Percentiles rank a stretch among this genome's conserved stretches.
phyloP scores from a whole-genome alignment of 805 yeast genomes.

The Starmerella floricola region DNA sequence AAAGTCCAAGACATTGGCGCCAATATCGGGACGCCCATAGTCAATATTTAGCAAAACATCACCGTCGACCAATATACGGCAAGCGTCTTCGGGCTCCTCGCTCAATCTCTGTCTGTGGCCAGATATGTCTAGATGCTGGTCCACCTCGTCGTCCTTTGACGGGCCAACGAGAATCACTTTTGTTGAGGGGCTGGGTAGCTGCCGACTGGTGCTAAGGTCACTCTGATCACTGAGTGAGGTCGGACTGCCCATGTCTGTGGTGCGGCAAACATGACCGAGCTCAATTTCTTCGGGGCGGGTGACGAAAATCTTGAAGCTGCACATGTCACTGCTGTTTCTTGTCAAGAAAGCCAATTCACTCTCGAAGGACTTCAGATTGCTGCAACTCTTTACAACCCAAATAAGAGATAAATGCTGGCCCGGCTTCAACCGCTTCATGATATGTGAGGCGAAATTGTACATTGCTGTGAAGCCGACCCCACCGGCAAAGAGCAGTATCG shows the following conservation, averaged over 20 bases:
- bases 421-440: constrained; percentile 8
- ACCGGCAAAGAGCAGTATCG: constrained; percentile 45
- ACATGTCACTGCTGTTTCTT: not conserved
- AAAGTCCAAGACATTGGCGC: constrained; percentile 15
- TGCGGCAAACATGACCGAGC: constrained; percentile 3
- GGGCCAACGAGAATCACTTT: not conserved
- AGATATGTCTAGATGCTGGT: no score
- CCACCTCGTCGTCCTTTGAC: not conserved
- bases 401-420: constrained; percentile 18
- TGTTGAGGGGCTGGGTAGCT: not conserved
- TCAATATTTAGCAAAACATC: constrained; percentile 8
- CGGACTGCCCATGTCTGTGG: not conserved
- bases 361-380: constrained; percentile 41
- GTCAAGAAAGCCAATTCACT: constrained; percentile 37
- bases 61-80: constrained; percentile 8
- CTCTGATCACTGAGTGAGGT: not conserved
- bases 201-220: not conserved
- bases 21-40: constrained; percentile 22
- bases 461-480: constrained; percentile 55
- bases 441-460: constrained; percentile 36
- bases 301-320: constrained; percentile 15
- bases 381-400: constrained; percentile 26
- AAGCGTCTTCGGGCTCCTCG: constrained; percentile 2
- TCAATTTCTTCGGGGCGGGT: constrained; percentile 12
- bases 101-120: no score